A percentile compares a stretch with the other conserved stretches of the same genome.
phyloP scores from a whole-genome alignment of 73 alveolate genomes.

The Paramecium biaurelia region DNA sequence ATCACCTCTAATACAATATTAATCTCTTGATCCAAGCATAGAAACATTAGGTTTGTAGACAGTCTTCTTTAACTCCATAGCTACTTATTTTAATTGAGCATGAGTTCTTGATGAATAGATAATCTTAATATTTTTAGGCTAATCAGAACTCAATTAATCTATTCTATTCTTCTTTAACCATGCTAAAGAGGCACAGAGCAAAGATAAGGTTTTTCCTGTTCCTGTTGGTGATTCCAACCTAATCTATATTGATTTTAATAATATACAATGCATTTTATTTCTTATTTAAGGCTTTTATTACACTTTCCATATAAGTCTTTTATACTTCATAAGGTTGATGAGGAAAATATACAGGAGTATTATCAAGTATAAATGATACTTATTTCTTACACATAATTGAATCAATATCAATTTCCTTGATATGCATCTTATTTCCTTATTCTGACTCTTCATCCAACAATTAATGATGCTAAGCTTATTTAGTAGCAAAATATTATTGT shows the following conservation, averaged over 20 bases:
- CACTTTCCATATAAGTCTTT: neutral
- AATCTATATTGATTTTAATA: neutral
- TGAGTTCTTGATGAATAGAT: slow-evolving; percentile 88
- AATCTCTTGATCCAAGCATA: slow-evolving; percentile 81
- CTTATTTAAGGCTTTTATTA: neutral
- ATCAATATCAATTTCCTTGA: slow-evolving; percentile 3
- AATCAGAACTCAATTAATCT: slow-evolving; percentile 54
- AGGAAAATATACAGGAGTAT: slow-evolving; percentile 7
- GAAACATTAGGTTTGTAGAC: slow-evolving; percentile 75
- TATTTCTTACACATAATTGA: neutral
- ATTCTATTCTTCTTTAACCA: slow-evolving; percentile 55
- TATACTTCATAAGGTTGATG: slow-evolving; percentile 19
- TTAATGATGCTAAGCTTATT: neutral
- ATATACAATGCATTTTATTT: slow-evolving; percentile 18
- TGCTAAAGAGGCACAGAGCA: slow-evolving; percentile 87
- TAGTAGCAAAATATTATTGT: neutral
- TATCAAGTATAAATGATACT: neutral
- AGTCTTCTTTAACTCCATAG: slow-evolving; percentile 81
- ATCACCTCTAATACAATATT: slow-evolving; percentile 77
- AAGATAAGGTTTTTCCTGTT: slow-evolving; percentile 94
- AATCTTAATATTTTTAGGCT: slow-evolving; percentile 63
- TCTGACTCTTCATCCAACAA: slow-evolving; percentile 35
- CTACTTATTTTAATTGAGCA: slow-evolving; percentile 78
- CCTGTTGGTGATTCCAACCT: slow-evolving; percentile 75
- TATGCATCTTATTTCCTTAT: neutral